Evolutionary conservation across 495 filamentous ascomycete genomes (phyloP).

Genomic region (Mytilinidion resinicola): DNA sequence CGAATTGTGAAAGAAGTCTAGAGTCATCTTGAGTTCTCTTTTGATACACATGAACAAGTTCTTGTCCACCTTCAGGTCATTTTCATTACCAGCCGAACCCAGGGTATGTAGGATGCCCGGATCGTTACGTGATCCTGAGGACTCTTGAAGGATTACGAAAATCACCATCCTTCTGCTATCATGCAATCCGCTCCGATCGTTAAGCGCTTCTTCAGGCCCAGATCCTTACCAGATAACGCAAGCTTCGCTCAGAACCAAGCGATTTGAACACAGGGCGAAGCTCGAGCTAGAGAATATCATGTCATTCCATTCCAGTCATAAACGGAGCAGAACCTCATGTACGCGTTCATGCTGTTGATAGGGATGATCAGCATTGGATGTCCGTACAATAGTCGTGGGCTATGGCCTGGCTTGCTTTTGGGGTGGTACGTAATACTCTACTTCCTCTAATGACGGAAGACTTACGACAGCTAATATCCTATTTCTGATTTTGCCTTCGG

Average conservation of each 20-base stretch:
- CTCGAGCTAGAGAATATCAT: neutral
- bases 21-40: neutral
- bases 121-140: neutral
- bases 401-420: constrained; percentile 11
- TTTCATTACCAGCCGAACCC: neutral
- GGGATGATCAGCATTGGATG: constrained; percentile 5
- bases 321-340: neutral
- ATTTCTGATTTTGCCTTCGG: constrained; percentile 9
- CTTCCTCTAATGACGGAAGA: too few species aligned
- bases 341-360: constrained; percentile 6
- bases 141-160: neutral
- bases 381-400: constrained; percentile 1
- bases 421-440: too few species aligned
- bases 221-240: too few species aligned
- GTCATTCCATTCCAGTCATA: neutral
- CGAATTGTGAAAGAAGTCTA: neutral
- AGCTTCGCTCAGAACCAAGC: neutral
- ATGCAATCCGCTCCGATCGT: too few species aligned
- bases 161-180: too few species aligned
- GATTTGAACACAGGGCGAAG: neutral
- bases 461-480: too few species aligned
- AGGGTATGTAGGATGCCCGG: neutral
- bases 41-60: neutral
- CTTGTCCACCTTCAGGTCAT: neutral
- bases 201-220: too few species aligned